Conservation (phyloP, 176 grass and related monocot genomes). For the Aegilops tauschii region DNA sequence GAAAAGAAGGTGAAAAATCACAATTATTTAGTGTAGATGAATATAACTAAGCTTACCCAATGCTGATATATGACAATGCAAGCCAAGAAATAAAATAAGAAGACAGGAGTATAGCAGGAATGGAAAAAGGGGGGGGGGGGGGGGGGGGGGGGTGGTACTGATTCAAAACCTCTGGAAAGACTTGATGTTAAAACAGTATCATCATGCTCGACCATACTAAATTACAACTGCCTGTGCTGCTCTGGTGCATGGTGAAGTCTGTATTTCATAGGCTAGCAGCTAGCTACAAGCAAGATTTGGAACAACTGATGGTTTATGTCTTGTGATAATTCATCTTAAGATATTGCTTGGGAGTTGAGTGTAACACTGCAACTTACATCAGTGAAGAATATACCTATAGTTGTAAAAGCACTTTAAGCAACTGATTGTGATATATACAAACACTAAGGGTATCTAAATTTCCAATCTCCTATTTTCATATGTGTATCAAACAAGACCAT, state of each 20-base stretch:
- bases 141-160: background rate
- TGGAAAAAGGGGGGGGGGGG: background rate
- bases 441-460: background rate
- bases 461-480: background rate
- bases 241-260: background rate
- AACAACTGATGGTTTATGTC: constrained; percentile 2
- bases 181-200: background rate
- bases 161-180: background rate
- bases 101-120: background rate
- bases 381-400: background rate
- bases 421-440: background rate
- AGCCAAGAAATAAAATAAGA: constrained; percentile 2
- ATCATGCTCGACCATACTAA: constrained; percentile 17
- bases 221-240: constrained; percentile 9
- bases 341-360: constrained; percentile 5
- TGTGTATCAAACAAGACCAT: background rate
- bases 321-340: constrained; percentile 1
- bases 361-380: constrained; percentile 3
- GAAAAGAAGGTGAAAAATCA: constrained; percentile 21
- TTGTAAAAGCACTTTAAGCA: background rate
- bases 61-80: constrained; percentile 12
- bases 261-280: background rate
- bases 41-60: constrained; percentile 17
- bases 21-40: constrained; percentile 10
- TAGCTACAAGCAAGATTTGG: constrained; percentile 2